A percentile compares a stretch with the other conserved stretches of the same genome.
phyloP scores from a whole-genome alignment of 2,329 filamentous ascomycete genomes.

The Pestalotiopsis sp. region DNA sequence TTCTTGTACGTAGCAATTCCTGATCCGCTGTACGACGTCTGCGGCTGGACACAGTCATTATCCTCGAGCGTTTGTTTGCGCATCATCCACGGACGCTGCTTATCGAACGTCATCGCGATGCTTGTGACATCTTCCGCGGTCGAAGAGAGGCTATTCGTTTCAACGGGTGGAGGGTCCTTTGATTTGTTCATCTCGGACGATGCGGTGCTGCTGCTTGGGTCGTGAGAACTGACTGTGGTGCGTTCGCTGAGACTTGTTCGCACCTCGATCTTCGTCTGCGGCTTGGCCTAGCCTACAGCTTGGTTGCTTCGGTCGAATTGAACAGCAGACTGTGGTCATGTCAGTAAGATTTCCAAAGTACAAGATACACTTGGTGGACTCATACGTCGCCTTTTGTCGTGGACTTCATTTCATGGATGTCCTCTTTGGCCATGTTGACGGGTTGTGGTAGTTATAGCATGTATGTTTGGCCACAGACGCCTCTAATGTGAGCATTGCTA shows the following conservation, averaged over 20 bases:
- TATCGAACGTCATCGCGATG: not conserved
- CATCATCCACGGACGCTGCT: not conserved
- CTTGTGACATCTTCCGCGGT: not conserved
- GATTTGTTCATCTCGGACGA: not conserved
- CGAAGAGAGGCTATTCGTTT: not conserved
- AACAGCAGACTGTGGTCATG: not conserved
- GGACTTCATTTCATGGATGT: not conserved
- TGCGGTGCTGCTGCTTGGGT: not conserved
- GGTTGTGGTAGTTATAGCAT: not conserved
- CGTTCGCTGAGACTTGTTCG: not conserved
- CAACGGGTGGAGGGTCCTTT: not conserved
- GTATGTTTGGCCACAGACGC: not conserved
- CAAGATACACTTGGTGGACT: not conserved
- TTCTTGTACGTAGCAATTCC: not conserved
- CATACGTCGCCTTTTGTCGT: not conserved
- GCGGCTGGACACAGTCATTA: not conserved
- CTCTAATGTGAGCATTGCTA: not conserved
- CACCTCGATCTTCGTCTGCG: not conserved
- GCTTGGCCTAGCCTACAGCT: not conserved
- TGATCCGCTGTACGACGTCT: not conserved
- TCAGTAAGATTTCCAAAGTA: not conserved
- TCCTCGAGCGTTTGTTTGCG: not conserved
- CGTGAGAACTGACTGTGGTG: not conserved
- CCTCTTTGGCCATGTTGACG: slow-evolving; percentile 2
- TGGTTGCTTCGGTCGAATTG: not conserved